phyloP scores from a whole-genome alignment of 2,329 filamentous ascomycete genomes.

The Lomentospora prolificans region DNA sequence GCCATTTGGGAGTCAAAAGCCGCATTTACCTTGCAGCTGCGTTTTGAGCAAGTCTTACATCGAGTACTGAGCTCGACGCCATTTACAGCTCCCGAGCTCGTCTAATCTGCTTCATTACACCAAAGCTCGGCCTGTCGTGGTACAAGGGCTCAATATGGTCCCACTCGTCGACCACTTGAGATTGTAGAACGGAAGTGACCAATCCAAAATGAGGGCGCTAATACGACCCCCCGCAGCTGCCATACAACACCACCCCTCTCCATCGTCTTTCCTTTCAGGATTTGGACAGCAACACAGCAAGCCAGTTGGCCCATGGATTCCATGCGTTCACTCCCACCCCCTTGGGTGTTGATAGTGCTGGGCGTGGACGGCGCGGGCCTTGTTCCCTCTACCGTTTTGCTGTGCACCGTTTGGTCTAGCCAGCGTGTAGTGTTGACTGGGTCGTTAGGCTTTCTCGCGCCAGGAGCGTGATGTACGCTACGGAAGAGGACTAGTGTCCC shows the following conservation, averaged over 20 bases:
- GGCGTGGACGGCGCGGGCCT: background rate
- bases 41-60: background rate
- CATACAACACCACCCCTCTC: background rate
- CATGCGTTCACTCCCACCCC: background rate
- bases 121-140: background rate
- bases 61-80: background rate
- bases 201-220: background rate
- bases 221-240: background rate
- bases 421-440: background rate
- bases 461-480: background rate
- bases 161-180: background rate
- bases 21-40: background rate
- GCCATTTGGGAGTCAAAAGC: too few species aligned
- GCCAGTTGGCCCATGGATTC: background rate
- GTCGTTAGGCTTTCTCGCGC: background rate
- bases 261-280: background rate
- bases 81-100: background rate
- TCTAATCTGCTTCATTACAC: background rate
- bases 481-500: too few species aligned
- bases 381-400: background rate
- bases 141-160: background rate
- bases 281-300: background rate
- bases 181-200: background rate
- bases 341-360: background rate
- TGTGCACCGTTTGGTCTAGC: background rate